phyloP scores from a whole-genome alignment of 2,329 filamentous ascomycete genomes.

The Pseudocercospora musae region DNA sequence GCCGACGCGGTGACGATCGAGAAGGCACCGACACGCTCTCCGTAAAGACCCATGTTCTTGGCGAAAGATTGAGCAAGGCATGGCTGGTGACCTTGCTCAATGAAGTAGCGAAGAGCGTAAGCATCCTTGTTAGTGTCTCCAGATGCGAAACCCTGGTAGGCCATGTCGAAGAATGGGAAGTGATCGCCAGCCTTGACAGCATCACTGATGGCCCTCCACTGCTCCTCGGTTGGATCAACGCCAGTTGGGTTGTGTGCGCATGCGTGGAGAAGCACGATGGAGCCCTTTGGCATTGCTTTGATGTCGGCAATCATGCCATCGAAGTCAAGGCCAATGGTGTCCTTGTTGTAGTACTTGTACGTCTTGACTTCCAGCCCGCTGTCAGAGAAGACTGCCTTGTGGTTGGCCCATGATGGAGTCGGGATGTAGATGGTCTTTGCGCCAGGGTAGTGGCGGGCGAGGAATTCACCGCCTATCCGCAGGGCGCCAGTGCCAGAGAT shows the following conservation, averaged over 20 bases:
- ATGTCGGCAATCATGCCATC: constrained; percentile 89
- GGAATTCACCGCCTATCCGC: constrained; percentile 89
- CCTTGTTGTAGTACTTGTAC: constrained; percentile 99
- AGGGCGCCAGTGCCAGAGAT: constrained; percentile 97
- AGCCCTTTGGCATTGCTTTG: constrained; percentile 80
- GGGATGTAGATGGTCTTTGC: constrained; percentile 97
- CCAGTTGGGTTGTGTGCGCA: constrained; percentile 98
- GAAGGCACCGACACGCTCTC: constrained; percentile 96
- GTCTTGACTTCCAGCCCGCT: constrained; percentile 85
- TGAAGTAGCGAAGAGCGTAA: constrained; percentile 89
- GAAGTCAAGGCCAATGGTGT: constrained; percentile 97
- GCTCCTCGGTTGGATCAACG: constrained; percentile 84
- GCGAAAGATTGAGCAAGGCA: constrained; percentile 91
- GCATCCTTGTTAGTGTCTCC: constrained; percentile 90
- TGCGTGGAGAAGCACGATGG: constrained; percentile 90
- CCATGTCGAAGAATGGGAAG: constrained; percentile 98
- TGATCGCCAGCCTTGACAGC: constrained; percentile 82
- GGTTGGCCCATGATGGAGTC: constrained; percentile 95
- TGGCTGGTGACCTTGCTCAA: constrained; percentile 85
- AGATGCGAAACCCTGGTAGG: constrained; percentile 96
- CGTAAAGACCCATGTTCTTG: constrained; percentile 99
- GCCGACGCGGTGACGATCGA: constrained; percentile 80
- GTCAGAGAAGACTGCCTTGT: constrained; percentile 93
- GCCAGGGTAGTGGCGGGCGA: constrained; percentile 84
- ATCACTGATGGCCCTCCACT: constrained; percentile 88